Conservation (phyloP, 1,284 basidiomycete genomes). For the Prillingera fragicola region DNA sequence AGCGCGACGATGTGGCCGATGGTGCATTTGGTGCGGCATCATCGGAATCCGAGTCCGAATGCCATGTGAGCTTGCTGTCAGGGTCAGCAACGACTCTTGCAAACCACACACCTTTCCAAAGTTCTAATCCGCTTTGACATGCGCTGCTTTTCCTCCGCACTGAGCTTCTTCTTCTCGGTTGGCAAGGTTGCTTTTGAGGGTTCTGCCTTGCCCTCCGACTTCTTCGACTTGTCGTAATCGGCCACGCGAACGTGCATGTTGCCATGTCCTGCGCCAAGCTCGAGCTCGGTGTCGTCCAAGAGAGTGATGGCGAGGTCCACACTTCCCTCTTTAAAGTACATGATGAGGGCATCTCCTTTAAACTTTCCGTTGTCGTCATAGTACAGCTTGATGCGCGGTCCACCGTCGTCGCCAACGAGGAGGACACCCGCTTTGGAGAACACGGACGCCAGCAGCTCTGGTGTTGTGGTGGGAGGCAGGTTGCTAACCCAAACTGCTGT, state of each 20-base stretch:
- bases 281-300: constrained; percentile 85
- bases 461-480: constrained; percentile 71
- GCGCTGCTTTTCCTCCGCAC: constrained; percentile 72
- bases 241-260: constrained; percentile 80
- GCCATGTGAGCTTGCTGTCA: constrained; percentile 45
- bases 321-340: constrained; percentile 96
- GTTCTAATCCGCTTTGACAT: constrained; percentile 72
- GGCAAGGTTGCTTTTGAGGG: constrained; percentile 62
- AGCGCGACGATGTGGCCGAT: constrained; percentile 51
- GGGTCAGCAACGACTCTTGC: neutral
- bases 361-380: constrained; percentile 81
- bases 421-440: constrained; percentile 90
- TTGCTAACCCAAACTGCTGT: constrained; percentile 89
- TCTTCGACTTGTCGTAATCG: constrained; percentile 65
- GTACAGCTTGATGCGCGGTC: constrained; percentile 90
- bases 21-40: constrained; percentile 27
- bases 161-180: constrained; percentile 58
- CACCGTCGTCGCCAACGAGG: constrained; percentile 80
- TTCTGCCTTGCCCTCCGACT: constrained; percentile 55
- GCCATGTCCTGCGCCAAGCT: constrained; percentile 62
- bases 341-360: constrained; percentile 90
- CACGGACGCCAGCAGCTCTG: constrained; percentile 67
- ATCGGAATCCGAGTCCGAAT: constrained; percentile 33
- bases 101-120: constrained; percentile 67
- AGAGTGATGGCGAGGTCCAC: constrained; percentile 79